Conservation (phyloP, 192 early-diverging fungal genomes). For the Powellomyces hirtus region DNA sequence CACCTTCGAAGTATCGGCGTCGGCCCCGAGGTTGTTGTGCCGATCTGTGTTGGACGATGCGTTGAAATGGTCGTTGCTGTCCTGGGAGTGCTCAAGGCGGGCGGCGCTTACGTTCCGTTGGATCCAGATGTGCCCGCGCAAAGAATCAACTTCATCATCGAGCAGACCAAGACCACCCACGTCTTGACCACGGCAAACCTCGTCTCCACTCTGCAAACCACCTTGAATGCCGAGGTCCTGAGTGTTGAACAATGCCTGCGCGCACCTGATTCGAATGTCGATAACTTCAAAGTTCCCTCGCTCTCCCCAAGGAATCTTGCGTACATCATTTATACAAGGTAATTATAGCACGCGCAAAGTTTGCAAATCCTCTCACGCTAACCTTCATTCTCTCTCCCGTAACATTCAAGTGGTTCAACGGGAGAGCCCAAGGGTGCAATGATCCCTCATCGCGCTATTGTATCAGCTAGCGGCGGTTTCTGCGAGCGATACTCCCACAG, state of each 20-base stretch:
- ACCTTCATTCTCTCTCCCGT: too few species aligned
- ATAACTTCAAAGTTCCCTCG: too few species aligned
- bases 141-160: constrained; percentile 8
- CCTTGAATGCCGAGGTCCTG: too few species aligned
- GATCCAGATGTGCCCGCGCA: constrained; percentile 1
- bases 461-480: background rate
- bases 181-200: constrained; percentile 1
- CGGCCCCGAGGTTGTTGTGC: background rate
- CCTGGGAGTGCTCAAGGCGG: constrained; percentile 30
- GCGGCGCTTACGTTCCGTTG: constrained; percentile 26
- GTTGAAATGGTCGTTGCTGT: constrained; percentile 22
- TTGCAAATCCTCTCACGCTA: too few species aligned
- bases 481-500: constrained; percentile 3
- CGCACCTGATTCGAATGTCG: too few species aligned
- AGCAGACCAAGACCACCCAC: background rate
- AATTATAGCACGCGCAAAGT: too few species aligned
- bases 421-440: constrained; percentile 41
- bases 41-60: constrained; percentile 5
- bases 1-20: background rate
- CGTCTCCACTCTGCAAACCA: too few species aligned
- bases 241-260: too few species aligned
- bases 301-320: background rate
- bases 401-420: constrained; percentile 37
- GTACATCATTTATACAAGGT: constrained; percentile 6
- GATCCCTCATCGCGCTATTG: constrained; percentile 6